phyloP scores from a whole-genome alignment of 352 stramenopile genomes.

The Globisporangium nodosum region DNA sequence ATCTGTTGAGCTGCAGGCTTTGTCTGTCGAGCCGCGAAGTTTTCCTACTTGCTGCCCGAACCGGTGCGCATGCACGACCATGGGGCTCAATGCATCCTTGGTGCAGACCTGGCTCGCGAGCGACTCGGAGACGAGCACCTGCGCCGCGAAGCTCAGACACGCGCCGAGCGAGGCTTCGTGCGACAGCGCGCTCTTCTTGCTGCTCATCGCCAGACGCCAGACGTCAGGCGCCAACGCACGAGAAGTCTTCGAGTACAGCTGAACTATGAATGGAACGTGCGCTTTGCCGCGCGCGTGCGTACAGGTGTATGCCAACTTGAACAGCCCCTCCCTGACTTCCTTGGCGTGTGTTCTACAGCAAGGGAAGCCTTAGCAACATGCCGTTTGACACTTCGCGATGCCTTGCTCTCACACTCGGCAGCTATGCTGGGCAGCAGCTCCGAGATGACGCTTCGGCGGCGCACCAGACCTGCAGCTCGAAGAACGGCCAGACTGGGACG shows the following conservation, averaged over 20 bases:
- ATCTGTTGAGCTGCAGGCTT: slow-evolving; percentile 3
- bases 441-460: no score
- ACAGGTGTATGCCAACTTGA: no score
- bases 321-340: background rate
- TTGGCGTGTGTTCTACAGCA: background rate
- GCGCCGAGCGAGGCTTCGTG: slow-evolving; percentile 27
- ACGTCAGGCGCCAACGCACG: no score
- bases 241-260: no score
- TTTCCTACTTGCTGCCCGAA: slow-evolving; percentile 34
- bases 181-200: slow-evolving; percentile 18
- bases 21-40: background rate
- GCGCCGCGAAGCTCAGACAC: slow-evolving; percentile 39
- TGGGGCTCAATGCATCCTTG: slow-evolving; percentile 36
- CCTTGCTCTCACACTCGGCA: no score
- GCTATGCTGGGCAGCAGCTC: no score
- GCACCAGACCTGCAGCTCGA: no score
- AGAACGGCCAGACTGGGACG: no score
- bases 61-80: slow-evolving; percentile 53
- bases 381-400: no score
- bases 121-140: slow-evolving; percentile 19
- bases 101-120: slow-evolving; percentile 30
- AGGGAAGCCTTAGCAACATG: no score
- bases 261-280: no score
- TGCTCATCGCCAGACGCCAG: slow-evolving; percentile 12
- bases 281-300: no score